Conservation (phyloP, 176 grass and related monocot genomes). For the Carex scoparia region DNA sequence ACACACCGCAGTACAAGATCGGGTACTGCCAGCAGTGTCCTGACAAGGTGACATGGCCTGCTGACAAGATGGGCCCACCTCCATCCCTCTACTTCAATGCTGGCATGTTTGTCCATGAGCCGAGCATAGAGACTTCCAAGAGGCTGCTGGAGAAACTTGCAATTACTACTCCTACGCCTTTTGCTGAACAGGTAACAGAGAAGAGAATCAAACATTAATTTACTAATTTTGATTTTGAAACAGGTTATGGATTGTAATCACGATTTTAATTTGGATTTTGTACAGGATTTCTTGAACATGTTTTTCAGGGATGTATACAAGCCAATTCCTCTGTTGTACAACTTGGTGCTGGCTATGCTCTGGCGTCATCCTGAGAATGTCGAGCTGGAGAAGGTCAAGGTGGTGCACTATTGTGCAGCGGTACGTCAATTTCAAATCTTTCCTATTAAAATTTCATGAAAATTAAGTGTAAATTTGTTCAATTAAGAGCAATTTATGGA, state of each 20-base stretch:
- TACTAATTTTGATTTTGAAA: background rate
- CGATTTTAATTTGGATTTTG: background rate
- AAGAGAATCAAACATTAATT: background rate
- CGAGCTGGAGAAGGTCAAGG: conserved; percentile 72
- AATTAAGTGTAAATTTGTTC: background rate
- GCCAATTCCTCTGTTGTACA: conserved; percentile 74
- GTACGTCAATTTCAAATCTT: conserved; percentile 28
- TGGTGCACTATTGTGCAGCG: conserved; percentile 87
- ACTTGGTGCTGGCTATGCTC: conserved; percentile 81
- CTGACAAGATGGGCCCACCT: conserved; percentile 56
- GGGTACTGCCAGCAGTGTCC: conserved; percentile 89
- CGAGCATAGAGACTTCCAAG: conserved; percentile 54
- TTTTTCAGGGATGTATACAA: conserved; percentile 87
- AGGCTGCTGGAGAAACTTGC: conserved; percentile 45
- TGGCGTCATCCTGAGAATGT: conserved; percentile 98
- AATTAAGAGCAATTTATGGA: too few species aligned
- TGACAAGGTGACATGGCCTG: conserved; percentile 64
- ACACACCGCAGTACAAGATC: conserved; percentile 73
- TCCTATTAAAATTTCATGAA: background rate
- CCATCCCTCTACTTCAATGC: conserved; percentile 93
- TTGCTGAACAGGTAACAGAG: conserved; percentile 59
- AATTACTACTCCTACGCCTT: conserved; percentile 44
- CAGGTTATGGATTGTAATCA: background rate
- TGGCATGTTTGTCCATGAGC: conserved; percentile 88
- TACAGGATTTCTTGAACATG: conserved; percentile 90